Base-by-base conservation (phyloP, 805 yeast species). In the Tetrapisispora fleetii region DNA sequence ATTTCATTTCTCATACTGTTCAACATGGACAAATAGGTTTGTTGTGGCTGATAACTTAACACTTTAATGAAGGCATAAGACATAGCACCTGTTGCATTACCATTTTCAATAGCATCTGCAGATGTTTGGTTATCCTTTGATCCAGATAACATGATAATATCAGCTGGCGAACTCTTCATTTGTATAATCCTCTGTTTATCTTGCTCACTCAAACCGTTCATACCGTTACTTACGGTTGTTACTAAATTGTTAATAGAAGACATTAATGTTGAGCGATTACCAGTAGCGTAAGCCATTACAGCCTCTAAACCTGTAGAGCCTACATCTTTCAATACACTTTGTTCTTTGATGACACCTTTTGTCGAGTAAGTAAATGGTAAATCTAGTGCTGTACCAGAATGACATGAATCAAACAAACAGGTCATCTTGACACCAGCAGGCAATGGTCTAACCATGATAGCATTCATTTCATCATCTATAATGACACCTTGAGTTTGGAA, bases 61-160 rank as follows among this genome's bases (percentile, higher is more conserved):
- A 84, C 90, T 51, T 73, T 71, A 42, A 85, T 72, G 58, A 87
- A 85, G 1, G 95, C 83, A 67, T 79, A 84, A 22, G 89, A 81
- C 85, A 86, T 82, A 4, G 95, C 95, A 49, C 95, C 95, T 0
- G 93, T 84, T 39, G 80, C 77, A 13, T 65, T 67, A 27, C 90
- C 89, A 37, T 78, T 80, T 59, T 83, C 87, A 19, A 69, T 71
- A 0, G 95, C 84, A 64, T 86, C 95, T 7, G 95, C 95, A 32
- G 83, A 77, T 0, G 95, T 86, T 67, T 86, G 95, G 46, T 77
- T 74, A 65, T 86, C 95, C 61, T 83, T 85, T 55, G 95, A 87
- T 5, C 95, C 95, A 3, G 88, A 80, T 48, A 86, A 69, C 66
- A 79, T 76, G 22, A 86, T 76, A 18, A 81, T 85, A 65, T 86